A percentile compares a stretch with the other conserved stretches of the same genome.
Evolutionary conservation across 805 yeast genomes (phyloP).

Genomic region (Saturnispora kantuleensis): DNA sequence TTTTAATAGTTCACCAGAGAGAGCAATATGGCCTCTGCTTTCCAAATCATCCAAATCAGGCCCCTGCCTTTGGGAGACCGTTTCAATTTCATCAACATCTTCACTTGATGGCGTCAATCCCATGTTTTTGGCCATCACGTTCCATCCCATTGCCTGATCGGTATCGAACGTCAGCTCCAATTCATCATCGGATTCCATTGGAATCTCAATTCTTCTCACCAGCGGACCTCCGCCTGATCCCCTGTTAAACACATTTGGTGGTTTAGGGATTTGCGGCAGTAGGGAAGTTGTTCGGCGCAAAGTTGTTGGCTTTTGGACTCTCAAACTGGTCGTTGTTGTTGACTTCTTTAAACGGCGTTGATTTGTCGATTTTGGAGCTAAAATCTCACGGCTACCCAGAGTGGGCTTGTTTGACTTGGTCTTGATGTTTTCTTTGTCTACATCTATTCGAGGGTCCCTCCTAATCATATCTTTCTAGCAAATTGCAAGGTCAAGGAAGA

Average conservation of each 20-base stretch:
- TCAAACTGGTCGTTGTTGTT: not conserved
- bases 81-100: constrained; percentile 40
- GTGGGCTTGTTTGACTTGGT: not conserved
- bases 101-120: constrained; percentile 19
- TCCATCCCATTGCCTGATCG: not conserved
- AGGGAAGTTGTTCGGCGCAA: not conserved
- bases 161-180: constrained; percentile 5
- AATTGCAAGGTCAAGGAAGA: not conserved
- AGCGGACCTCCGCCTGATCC: not conserved
- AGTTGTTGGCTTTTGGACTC: not conserved
- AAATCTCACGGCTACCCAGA: not conserved
- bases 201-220: not conserved
- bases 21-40: constrained; percentile 18
- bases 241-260: constrained; percentile 1
- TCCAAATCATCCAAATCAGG: constrained; percentile 2
- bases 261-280: not conserved
- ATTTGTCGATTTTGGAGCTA: not conserved
- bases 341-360: not conserved
- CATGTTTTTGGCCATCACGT: constrained; percentile 3
- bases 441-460: not conserved
- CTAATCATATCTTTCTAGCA: constrained; percentile 2
- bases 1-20: constrained; percentile 24
- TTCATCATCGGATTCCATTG: constrained; percentile 4
- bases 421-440: constrained; percentile 1
- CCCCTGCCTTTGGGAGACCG: constrained; percentile 17